A percentile compares a stretch with the other conserved stretches of the same genome.
Evolutionary conservation across 75 land plant species (phyloP).

Genomic region (Picea glauca): DNA sequence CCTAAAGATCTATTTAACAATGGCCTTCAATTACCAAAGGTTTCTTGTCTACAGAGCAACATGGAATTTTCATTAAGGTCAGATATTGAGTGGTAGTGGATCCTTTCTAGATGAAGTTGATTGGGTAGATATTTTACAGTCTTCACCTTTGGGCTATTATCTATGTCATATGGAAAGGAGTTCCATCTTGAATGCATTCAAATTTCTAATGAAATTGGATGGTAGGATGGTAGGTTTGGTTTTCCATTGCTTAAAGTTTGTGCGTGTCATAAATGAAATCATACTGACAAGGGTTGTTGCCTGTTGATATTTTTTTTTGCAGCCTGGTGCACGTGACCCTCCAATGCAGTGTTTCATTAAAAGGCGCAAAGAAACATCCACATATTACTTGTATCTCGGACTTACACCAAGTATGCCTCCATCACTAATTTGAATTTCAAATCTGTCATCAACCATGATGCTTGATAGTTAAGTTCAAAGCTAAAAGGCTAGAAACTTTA

Average conservation of each 20-base stretch:
- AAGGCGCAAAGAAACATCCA: conserved; percentile 65
- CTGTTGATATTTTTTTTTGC: conserved; percentile 15
- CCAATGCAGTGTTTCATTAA: conserved; percentile 71
- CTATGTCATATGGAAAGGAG: neutral
- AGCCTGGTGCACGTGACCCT: conserved; percentile 75
- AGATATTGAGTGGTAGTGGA: neutral
- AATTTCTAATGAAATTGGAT: neutral
- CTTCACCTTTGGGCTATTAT: neutral
- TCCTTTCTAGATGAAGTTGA: neutral
- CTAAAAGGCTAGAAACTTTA: neutral
- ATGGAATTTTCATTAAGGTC: neutral
- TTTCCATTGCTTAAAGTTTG: neutral
- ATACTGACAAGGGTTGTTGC: conserved; percentile 3
- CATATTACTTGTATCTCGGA: conserved; percentile 69
- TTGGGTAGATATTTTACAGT: neutral
- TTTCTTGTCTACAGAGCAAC: neutral
- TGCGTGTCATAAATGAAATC: neutral
- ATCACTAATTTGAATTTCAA: neutral
- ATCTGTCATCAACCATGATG: neutral
- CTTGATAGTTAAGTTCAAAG: neutral
- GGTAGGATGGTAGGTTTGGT: neutral
- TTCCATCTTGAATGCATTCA: neutral
- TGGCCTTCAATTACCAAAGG: neutral
- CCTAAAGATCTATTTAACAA: neutral
- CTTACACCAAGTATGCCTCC: conserved; percentile 51